A percentile compares a stretch with the other conserved stretches of the same genome.
phyloP scores from a whole-genome alignment of 78 protist genomes.

The Polysphondylium violaceum region DNA sequence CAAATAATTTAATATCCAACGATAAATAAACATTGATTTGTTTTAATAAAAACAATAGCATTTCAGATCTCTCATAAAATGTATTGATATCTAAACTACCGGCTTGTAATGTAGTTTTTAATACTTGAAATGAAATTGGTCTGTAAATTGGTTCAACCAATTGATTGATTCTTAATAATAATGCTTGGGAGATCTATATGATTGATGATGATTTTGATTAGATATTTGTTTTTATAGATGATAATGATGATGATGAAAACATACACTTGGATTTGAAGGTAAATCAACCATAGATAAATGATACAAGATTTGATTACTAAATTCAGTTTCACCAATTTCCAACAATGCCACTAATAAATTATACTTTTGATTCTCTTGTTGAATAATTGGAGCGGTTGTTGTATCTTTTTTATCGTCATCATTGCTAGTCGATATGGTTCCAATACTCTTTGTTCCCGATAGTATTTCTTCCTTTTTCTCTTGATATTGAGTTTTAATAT shows the following conservation, averaged over 20 bases:
- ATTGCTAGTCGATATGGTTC: neutral
- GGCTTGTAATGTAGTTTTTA: neutral
- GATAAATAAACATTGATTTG: constrained; percentile 35
- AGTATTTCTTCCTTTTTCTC: constrained; percentile 24
- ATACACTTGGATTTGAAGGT: too few relatives aligned
- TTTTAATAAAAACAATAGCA: constrained; percentile 16
- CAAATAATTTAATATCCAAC: constrained; percentile 8
- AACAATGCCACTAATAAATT: constrained; percentile 37
- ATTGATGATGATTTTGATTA: constrained; percentile 13
- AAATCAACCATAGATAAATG: too few relatives aligned
- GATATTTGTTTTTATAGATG: too few relatives aligned
- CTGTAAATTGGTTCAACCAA: constrained; percentile 47
- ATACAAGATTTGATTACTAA: constrained; percentile 7
- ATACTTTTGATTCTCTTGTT: constrained; percentile 55
- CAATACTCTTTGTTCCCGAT: neutral
- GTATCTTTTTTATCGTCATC: neutral
- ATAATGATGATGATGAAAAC: too few relatives aligned
- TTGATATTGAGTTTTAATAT: constrained; percentile 31
- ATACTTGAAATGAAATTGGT: constrained; percentile 35
- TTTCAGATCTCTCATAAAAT: constrained; percentile 14
- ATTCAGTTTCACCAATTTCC: constrained; percentile 2
- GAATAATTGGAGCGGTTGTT: neutral
- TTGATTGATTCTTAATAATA: neutral
- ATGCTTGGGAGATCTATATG: constrained; percentile 5
- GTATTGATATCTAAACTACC: constrained; percentile 1